These are phyloP conservation scores for Polyporus arcularius DNA, from an alignment of 768 basidiomycete genomes.

Conservation along the genomic window DNA sequence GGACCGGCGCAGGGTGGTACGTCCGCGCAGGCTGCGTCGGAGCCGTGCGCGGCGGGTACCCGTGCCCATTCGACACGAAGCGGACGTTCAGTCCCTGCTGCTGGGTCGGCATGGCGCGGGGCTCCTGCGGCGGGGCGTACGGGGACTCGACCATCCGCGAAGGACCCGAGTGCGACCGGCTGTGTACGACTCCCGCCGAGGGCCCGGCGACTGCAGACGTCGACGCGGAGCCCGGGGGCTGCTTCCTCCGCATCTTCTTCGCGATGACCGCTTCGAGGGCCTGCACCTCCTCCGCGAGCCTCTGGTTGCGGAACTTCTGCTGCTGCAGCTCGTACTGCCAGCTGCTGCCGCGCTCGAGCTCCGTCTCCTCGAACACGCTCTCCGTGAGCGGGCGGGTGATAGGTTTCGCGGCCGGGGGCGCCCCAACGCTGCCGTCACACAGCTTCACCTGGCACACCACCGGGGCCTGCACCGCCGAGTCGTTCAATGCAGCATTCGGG, in stretches of 20 bases:
- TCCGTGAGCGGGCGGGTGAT: conserved; percentile 21
- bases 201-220: neutral
- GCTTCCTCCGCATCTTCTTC: conserved; percentile 16
- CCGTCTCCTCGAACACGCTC: conserved; percentile 75
- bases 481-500: neutral
- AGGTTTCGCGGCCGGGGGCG: conserved; percentile 11
- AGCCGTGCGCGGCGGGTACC: neutral
- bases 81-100: conserved; percentile 16
- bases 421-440: conserved; percentile 9
- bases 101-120: neutral
- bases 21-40: neutral
- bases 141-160: too few species aligned
- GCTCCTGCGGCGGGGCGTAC: neutral
- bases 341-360: conserved; percentile 65
- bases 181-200: neutral
- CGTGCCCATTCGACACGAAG: conserved; percentile 10
- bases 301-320: conserved; percentile 69
- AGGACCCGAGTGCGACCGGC: neutral
- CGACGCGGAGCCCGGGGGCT: neutral
- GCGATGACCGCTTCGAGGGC: conserved; percentile 35
- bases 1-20: neutral
- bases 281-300: conserved; percentile 59
- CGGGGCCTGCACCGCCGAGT: conserved; percentile 13
- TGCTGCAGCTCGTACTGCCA: conserved; percentile 96
- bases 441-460: conserved; percentile 32